These are phyloP conservation scores for Pyricularia sp. DNA, from an alignment of 2,329 filamentous ascomycete genomes.

Conservation along the genomic window DNA sequence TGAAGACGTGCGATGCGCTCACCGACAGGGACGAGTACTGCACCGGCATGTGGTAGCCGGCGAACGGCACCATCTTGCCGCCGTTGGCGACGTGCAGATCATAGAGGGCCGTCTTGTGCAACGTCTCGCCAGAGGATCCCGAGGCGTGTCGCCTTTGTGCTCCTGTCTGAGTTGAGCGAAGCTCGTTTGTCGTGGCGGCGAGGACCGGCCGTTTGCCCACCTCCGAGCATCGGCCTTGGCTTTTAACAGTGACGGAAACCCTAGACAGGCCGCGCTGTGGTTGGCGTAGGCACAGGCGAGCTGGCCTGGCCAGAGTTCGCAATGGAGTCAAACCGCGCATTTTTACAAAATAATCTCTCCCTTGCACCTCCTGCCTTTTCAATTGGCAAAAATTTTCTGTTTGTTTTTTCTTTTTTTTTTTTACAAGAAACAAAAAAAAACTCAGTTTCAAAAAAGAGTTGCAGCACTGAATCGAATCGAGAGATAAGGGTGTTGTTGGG, in stretches of 20 bases:
- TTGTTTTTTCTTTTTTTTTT: not conserved
- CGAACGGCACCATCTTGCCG: slow-evolving; percentile 95
- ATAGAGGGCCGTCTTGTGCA: slow-evolving; percentile 22
- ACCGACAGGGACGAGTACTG: slow-evolving; percentile 71
- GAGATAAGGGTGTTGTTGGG: not conserved
- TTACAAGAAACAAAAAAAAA: not conserved
- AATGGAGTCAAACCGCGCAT: not conserved
- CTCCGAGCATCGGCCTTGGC: not conserved
- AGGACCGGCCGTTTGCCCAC: not conserved
- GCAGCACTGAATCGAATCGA: not conserved
- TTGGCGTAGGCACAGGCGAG: slow-evolving; percentile 1
- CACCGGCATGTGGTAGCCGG: slow-evolving; percentile 83
- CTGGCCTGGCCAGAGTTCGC: not conserved
- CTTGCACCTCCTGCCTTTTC: not conserved
- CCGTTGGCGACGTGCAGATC: slow-evolving; percentile 46
- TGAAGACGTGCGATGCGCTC: slow-evolving; percentile 78
- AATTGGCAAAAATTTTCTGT: not conserved
- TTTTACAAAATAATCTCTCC: not conserved
- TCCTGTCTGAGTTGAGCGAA: not conserved
- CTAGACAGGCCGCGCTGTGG: not conserved
- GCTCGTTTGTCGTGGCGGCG: not conserved
- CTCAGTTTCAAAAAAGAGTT: not conserved
- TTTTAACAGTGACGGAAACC: not conserved
- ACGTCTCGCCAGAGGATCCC: slow-evolving; percentile 2
- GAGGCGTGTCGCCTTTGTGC: not conserved